Evolutionary conservation across 192 early-diverging fungal species (phyloP), one percentile per base, ranked within the genome.

Genomic region (Coemansia umbellata): DNA sequence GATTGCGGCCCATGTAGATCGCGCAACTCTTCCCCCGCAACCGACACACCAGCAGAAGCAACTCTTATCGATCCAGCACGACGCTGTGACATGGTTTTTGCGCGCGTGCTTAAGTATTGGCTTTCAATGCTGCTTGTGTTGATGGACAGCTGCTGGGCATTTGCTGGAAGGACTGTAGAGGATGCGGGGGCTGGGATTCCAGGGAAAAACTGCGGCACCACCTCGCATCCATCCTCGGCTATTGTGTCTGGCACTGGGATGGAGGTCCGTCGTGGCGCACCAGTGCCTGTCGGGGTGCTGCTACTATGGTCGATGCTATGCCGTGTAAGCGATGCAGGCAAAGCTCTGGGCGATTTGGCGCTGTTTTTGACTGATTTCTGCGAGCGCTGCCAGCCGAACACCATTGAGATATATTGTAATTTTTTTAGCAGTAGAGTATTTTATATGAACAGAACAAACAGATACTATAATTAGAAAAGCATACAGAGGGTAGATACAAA

Each of bases 191-290:
- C 40, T 53, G 43, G 44, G 55, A 73, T 6, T 5, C 63, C 58
- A 4, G 63, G 69, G 37, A 65, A 65, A 40, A 73, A 73, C 58
- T 73, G 69, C 1, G 69, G 69, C 41, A 71, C 68, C 8, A 60
- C 51, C 36, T 71, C 68, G 45, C 66, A 58, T 18, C 47, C 51
- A 30, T 71, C 68, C 36, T 63, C 60, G 21, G 68, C 68, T 13
- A 64, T 61, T 11, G 54, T 37, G 4, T 37, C 37, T 19, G 56
- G 56, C 27, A 58, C 21, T 9, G 47, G 47, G 13, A 32, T 27
- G 47, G 36, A 3, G 3, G 49, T 3, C 28, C 4, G 15, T 15
- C 10, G 27, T 13, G 19, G 30, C 19, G 31, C 41, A 18, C 24
- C 10, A 27, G 43, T 41, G 39, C 39, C 10, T 41, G 39, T 18